Base-by-base conservation (phyloP, 1,284 basidiomycete genomes). In the Trametes hirsuta region DNA sequence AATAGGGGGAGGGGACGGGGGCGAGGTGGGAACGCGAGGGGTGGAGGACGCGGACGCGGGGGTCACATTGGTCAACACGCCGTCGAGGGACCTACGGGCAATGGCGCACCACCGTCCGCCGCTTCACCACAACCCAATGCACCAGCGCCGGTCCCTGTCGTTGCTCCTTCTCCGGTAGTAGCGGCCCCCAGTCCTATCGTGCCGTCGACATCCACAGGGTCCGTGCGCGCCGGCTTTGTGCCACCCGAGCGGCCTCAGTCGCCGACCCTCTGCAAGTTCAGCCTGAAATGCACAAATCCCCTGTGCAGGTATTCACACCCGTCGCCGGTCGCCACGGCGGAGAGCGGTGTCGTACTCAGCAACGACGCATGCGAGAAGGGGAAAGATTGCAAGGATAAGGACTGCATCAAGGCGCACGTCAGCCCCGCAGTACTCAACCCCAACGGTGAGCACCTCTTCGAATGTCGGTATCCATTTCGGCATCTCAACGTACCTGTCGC, bases 281-380 rank as follows among this genome's bases (percentile, higher is more conserved):
- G 84, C 6, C 81, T 90, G 22, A 95, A 95, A 66, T 98, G 95
- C 75, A 91, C 88, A 52, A 96, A 97, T 74, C 81, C 91, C 0
- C 80, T 88, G 52, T 98, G 95, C 74, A 83, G 88, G 18, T 97
- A 87, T 75, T 93, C 92, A 10, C 95, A 98, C 74, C 94, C 95
- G 3, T 94, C 91, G 5, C 95, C 95, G 14, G 93, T 94, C 0
- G 94, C 95, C 2, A 95, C 95, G 30, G 79, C 86, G 12, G 93
- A 96, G 76, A 93, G 90, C 71, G 95, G 95, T n/a, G 84, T 98
- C 66, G 95, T 97, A 2, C 79, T 97, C 59, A 94, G 91, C 68
- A 94, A 91, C 62, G 95, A 97, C 64, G 81, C 92, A 21, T 97
- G 95, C 73, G 89, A 93, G 68, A 86, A 88, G 44, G 93, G 93